Conservation (phyloP, 129 eudicot genomes). For the Daucus carota region DNA sequence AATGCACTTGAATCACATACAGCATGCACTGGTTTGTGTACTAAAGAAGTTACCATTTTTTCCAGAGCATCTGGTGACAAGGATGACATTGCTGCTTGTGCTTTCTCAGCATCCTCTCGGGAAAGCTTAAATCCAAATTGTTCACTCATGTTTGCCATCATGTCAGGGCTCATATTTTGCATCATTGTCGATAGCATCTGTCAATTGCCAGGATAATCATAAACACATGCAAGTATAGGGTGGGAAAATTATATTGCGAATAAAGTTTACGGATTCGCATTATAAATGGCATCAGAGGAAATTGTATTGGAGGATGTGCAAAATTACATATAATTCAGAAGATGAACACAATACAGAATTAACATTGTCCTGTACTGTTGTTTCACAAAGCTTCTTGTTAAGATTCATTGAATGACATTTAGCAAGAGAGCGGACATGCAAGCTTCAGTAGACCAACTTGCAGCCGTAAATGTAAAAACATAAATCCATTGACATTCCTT, state of each 20-base stretch:
- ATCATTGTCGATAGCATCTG: conserved; percentile 95
- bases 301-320: background rate
- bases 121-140: conserved; percentile 88
- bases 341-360: background rate
- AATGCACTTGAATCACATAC: background rate
- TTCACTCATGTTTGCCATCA: conserved; percentile 95
- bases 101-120: conserved; percentile 87
- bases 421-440: background rate
- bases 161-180: conserved; percentile 93
- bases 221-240: background rate
- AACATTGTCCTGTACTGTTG: background rate
- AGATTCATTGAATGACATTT: background rate
- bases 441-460: conserved; percentile 5
- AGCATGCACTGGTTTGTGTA: background rate
- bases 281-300: background rate
- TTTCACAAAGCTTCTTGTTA: background rate
- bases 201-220: conserved; percentile 12
- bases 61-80: conserved; percentile 83
- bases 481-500: background rate
- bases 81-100: conserved; percentile 96
- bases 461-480: background rate
- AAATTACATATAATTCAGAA: background rate
- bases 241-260: background rate
- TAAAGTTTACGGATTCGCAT: background rate
- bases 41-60: conserved; percentile 53